These are phyloP conservation scores for Neoscytalidium dimidiatum DNA, from an alignment of 2,329 filamentous ascomycete species.

Conservation along the genomic window DNA sequence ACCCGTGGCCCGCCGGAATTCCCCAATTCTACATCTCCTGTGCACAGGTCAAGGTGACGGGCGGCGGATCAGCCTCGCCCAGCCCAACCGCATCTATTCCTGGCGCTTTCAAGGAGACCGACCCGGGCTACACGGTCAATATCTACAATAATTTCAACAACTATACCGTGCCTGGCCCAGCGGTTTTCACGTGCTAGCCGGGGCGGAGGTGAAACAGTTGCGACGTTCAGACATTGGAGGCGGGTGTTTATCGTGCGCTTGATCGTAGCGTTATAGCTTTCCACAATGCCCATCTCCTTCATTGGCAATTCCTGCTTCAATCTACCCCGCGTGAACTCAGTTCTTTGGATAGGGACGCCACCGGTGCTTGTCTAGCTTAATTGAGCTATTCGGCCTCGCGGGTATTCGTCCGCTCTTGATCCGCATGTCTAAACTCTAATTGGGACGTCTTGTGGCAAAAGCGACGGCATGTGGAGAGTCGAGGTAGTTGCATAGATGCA, in stretches of 20 bases:
- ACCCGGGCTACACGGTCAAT: slow-evolving; percentile 18
- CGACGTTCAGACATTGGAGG: not conserved
- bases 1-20: not conserved
- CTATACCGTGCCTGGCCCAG: slow-evolving; percentile 36
- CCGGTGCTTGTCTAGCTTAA: not conserved
- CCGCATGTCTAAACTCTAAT: too few relatives aligned
- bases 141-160: slow-evolving; percentile 36
- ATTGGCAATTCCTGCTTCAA: not conserved
- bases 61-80: slow-evolving; percentile 24
- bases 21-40: slow-evolving; percentile 24
- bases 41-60: slow-evolving; percentile 26
- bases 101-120: slow-evolving; percentile 25
- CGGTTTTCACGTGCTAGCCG: slow-evolving; percentile 37
- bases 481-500: too few relatives aligned
- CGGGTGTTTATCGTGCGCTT: not conserved
- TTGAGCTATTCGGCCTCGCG: not conserved
- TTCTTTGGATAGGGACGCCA: not conserved
- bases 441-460: too few relatives aligned
- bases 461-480: too few relatives aligned
- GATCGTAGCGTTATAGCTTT: not conserved
- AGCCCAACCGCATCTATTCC: slow-evolving; percentile 26
- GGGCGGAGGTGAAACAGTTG: not conserved
- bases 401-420: too few relatives aligned
- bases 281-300: not conserved
- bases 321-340: not conserved